Evolutionary conservation across 306 rosid species (phyloP), one percentile per base, ranked within the genome.

Genomic region (Rosa persica): DNA sequence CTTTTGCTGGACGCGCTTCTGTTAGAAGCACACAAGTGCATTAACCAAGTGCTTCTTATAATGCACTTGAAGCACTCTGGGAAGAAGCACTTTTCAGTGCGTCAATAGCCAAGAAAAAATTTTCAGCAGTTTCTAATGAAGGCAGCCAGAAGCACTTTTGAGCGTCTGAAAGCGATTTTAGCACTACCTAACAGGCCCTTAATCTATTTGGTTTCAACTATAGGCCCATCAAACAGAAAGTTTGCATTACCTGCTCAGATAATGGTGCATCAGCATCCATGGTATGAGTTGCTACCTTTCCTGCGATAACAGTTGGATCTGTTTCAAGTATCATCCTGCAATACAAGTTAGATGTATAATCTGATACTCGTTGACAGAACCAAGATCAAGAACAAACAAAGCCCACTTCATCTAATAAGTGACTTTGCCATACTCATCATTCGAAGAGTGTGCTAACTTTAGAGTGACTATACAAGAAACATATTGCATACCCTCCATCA

Each of bases 301-400:
- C 94, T 25, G 91, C 97, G 61, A 94, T 92, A 46, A 88, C 79
- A 43, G 84, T 86, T 52, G 97, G 90, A 78, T 83, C 96, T 47
- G 96, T 94, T 85, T 94, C 98, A 22, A 92, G 97, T 75, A 94
- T 82, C 83, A 89, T 89, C 83, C 98, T 94, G 87, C 72, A 47
- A 55, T 76, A 69, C 43, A 30, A 40, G 61, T 27, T 40, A 25
- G 9, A 15, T 23, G 36, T 30, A 30, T 30, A 30, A 30, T 30
- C 36, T 3, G 36, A 30, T 30, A 30, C 36, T 30, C 36, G 36
- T 30, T 30, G 36, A n/a, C n/a, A n/a, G n/a, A n/a, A n/a, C n/a
- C n/a, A n/a, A n/a, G n/a, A n/a, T n/a, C n/a, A n/a, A n/a, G n/a
- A n/a, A n/a, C n/a, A n/a, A n/a, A n/a, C n/a, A n/a, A n/a, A n/a